Base-by-base conservation (phyloP, 2,329 filamentous ascomycete species). In the Xylariaceae sp. region DNA sequence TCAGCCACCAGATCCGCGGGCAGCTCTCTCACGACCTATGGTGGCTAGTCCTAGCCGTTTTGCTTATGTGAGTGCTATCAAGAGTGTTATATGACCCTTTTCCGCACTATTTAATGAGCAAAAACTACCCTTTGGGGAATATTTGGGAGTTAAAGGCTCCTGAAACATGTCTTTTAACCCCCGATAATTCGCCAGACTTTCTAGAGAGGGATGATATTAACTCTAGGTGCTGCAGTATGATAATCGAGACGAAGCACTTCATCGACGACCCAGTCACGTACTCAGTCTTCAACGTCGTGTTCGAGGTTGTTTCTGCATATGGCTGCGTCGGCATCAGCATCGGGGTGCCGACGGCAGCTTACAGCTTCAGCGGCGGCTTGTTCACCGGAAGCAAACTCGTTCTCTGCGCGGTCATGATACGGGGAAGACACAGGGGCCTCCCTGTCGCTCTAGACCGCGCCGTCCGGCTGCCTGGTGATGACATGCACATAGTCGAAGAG, bases 1-100 rank as follows among this genome's bases (percentile, higher is more conserved):
- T 83, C 50, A 77, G 76, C 56, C 76, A 81, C 54, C 84, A 87
- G 65, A 73, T 87, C 12, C 79, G 81, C 26, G 79, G 80, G 16
- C 85, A 88, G 64, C 75, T 88, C 2, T 81, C 83, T 7, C 85
- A 88, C 66, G 85, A 88, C 63, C 74, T 88, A 10, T 88, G 85
- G 85, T 86, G 81, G 77, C 78, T 88, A 14, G 79, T 83, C 1
- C 68, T 87, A 1, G 83, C 83, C 0, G 78, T 85, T 4, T 74
- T 87, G n/a, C 72, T 84, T 21, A n/a, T n/a, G 23, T 26, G 9
- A 26, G 23, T 26, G n/a, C n/a, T n/a, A n/a, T n/a, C n/a, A n/a
- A n/a, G n/a, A n/a, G n/a, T n/a, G n/a, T n/a, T n/a, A n/a, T 26
- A 26, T 26, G 4, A 26, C 23, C 23, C 23, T 9, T n/a, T 26